phyloP scores from a whole-genome alignment of 2,329 filamentous ascomycete genomes.

The Ophiostoma perfectum region DNA sequence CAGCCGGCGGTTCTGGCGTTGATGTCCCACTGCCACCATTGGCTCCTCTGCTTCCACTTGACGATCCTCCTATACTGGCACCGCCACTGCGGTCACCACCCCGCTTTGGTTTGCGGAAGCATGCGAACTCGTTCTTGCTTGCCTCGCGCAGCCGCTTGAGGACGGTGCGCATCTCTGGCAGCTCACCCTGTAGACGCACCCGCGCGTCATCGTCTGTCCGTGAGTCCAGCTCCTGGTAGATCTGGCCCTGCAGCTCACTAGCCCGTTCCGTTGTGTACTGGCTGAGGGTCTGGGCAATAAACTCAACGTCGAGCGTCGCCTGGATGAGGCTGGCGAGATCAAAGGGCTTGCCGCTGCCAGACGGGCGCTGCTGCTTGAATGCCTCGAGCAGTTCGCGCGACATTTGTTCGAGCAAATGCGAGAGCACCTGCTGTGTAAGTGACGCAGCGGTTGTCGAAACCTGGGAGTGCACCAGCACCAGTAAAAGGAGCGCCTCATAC shows the following conservation, averaged over 20 bases:
- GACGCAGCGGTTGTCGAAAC: slow-evolving; percentile 72
- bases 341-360: slow-evolving; percentile 42
- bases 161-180: slow-evolving; percentile 82
- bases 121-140: slow-evolving; percentile 81
- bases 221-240: slow-evolving; percentile 80
- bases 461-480: slow-evolving; percentile 89
- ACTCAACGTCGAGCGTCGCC: slow-evolving; percentile 94
- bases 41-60: slow-evolving; percentile 8
- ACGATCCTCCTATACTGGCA: not conserved
- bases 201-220: slow-evolving; percentile 85
- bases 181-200: slow-evolving; percentile 71
- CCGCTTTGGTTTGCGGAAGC: slow-evolving; percentile 63
- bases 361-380: slow-evolving; percentile 54
- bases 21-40: slow-evolving; percentile 7
- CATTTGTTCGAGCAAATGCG: slow-evolving; percentile 77
- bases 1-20: slow-evolving; percentile 12
- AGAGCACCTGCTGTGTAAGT: slow-evolving; percentile 74
- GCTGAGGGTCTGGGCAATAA: slow-evolving; percentile 86
- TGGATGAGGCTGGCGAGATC: slow-evolving; percentile 83
- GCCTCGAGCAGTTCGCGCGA: slow-evolving; percentile 75
- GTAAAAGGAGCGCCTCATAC: slow-evolving; percentile 74
- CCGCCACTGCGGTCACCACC: slow-evolving; percentile 15
- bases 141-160: slow-evolving; percentile 78
- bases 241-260: slow-evolving; percentile 74
- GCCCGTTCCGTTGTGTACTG: slow-evolving; percentile 84